Evolutionary conservation across 2,329 filamentous ascomycete genomes (phyloP).

Genomic region (Truncatella angustata): DNA sequence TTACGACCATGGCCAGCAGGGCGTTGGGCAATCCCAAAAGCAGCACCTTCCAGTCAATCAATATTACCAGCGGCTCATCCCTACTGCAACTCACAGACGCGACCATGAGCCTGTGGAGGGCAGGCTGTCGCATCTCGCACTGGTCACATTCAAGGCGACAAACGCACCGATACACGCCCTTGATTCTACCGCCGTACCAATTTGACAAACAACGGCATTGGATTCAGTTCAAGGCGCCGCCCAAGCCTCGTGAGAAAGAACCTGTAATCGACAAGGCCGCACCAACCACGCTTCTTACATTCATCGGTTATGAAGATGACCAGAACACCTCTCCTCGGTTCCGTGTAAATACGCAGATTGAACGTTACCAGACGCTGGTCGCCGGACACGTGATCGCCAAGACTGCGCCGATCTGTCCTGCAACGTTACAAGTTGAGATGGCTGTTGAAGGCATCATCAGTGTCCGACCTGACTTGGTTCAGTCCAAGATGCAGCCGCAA

Average conservation of each 20-base stretch:
- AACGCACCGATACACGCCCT: conserved; percentile 1
- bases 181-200: conserved; percentile 26
- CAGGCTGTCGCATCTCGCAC: conserved; percentile 1
- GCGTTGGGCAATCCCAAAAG: conserved; percentile 22
- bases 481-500: conserved; percentile 20
- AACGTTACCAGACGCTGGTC: conserved; percentile 33
- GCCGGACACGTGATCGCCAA: conserved; percentile 36
- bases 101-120: conserved; percentile 10
- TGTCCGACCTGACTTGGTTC: conserved; percentile 24
- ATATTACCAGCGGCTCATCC: conserved; percentile 16
- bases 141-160: conserved; percentile 11
- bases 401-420: conserved; percentile 37
- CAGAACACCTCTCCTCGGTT: conserved; percentile 30
- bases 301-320: conserved; percentile 25
- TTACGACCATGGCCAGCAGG: conserved; percentile 30
- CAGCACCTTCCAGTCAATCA: conserved; percentile 8
- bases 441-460: conserved; percentile 29
- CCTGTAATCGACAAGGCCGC: too few relatives aligned
- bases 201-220: conserved; percentile 35
- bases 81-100: conserved; percentile 4
- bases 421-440: conserved; percentile 33
- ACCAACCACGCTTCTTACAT: conserved; percentile 24
- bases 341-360: conserved; percentile 36
- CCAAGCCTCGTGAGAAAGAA: too few relatives aligned
- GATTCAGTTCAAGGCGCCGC: conserved; percentile 28